Conservation (phyloP, 2,329 filamentous ascomycete species). For the Ophiostoma montium region DNA sequence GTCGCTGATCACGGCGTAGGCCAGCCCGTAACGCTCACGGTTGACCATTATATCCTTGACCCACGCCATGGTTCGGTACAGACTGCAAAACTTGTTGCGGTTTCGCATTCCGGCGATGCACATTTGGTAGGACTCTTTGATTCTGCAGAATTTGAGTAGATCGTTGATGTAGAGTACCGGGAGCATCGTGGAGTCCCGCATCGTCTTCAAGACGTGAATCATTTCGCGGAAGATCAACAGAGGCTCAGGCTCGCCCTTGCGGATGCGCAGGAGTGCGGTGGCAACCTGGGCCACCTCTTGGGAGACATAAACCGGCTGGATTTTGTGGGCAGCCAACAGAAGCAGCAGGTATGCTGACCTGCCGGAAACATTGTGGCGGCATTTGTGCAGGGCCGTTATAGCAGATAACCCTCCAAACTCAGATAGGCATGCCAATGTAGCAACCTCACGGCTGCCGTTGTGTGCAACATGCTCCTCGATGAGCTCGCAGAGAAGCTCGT, state of each 20-base stretch:
- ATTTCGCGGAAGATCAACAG: slow-evolving; percentile 4
- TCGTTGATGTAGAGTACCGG: slow-evolving; percentile 9
- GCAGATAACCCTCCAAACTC: background rate
- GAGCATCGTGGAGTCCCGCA: slow-evolving; percentile 4
- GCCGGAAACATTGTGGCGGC: slow-evolving; percentile 1
- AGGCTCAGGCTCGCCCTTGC: slow-evolving; percentile 1
- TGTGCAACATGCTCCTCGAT: slow-evolving; percentile 9
- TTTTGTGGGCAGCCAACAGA: slow-evolving; percentile 4
- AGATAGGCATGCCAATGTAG: slow-evolving; percentile 6
- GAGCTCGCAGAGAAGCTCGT: slow-evolving; percentile 18
- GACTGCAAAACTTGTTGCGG: background rate
- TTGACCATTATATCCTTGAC: background rate
- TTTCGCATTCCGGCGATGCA: background rate
- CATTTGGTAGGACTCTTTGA: background rate
- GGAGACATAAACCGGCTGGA: slow-evolving; percentile 5
- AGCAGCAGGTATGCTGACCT: slow-evolving; percentile 7
- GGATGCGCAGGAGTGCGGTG: slow-evolving; percentile 2
- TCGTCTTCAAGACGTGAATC: slow-evolving; percentile 1
- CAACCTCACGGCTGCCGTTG: slow-evolving; percentile 4
- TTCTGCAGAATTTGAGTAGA: slow-evolving; percentile 7
- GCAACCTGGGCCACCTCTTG: background rate
- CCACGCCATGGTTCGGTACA: slow-evolving; percentile 8
- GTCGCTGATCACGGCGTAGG: slow-evolving; percentile 7
- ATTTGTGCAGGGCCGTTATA: background rate
- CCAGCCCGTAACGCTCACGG: slow-evolving; percentile 26